A percentile compares a stretch with the other conserved stretches of the same genome.
These are phyloP conservation scores for Carex arenaria DNA, from an alignment of 202 grass and related monocot genomes.

Conservation along the genomic window DNA sequence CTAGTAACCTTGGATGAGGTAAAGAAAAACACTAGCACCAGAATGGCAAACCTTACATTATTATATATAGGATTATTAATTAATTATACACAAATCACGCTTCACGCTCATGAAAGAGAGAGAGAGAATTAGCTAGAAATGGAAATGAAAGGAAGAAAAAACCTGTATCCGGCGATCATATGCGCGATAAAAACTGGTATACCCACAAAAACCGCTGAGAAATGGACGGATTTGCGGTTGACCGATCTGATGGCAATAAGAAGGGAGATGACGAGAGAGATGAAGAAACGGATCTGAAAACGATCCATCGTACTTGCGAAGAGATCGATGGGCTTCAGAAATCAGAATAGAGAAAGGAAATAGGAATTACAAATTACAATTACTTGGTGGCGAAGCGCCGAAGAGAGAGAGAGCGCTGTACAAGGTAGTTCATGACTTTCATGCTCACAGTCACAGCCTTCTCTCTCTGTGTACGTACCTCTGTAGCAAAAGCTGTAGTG, in stretches of 20 bases:
- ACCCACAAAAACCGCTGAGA: conserved; percentile 61
- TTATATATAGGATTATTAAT: too few species aligned
- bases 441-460: too few species aligned
- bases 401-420: neutral
- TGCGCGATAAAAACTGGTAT: conserved; percentile 73
- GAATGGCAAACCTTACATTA: conserved; percentile 59
- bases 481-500: neutral
- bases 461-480: neutral
- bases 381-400: neutral
- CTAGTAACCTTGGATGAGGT: conserved; percentile 80
- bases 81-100: conserved; percentile 30
- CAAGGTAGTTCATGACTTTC: too few species aligned
- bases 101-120: neutral
- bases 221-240: conserved; percentile 70
- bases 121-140: neutral
- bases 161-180: conserved; percentile 78
- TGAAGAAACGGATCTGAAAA: conserved; percentile 47
- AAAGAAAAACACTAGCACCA: conserved; percentile 95
- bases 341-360: conserved; percentile 1
- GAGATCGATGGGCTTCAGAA: neutral
- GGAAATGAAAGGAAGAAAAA: neutral
- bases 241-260: conserved; percentile 57
- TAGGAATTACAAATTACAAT: neutral
- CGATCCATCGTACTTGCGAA: too few species aligned
- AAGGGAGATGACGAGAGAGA: conserved; percentile 43